Percentiles rank a stretch among this genome's conserved stretches.
These are phyloP conservation scores for Exophiala alcalophila DNA, from an alignment of 2,329 filamentous ascomycete genomes.

Conservation along the genomic window DNA sequence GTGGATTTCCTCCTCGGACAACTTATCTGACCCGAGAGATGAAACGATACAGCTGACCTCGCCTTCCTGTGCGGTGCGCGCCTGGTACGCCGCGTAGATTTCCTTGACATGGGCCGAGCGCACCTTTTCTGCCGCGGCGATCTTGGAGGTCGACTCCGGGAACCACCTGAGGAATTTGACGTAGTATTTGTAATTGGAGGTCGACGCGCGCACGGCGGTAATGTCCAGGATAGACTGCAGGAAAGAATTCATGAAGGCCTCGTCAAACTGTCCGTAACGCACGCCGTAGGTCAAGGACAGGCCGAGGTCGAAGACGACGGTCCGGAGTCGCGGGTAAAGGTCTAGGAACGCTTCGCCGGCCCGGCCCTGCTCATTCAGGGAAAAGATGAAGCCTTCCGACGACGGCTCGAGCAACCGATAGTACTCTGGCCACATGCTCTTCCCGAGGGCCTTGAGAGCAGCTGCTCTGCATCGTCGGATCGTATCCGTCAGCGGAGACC, in stretches of 20 bases:
- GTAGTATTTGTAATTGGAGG: conserved; percentile 1
- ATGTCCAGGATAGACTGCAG: conserved; percentile 1
- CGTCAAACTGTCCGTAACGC: conserved; percentile 4
- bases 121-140: neutral
- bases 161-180: conserved; percentile 5
- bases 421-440: conserved; percentile 9
- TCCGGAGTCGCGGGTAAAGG: conserved; percentile 1
- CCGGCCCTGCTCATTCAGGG: neutral
- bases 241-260: neutral
- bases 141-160: neutral
- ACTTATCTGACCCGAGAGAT: conserved; percentile 1
- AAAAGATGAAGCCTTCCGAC: conserved; percentile 1
- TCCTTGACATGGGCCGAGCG: neutral
- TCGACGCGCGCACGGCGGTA: conserved; percentile 5
- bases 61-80: neutral
- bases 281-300: conserved; percentile 10
- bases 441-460: conserved; percentile 8
- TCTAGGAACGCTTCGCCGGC: conserved; percentile 3
- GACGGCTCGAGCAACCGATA: conserved; percentile 11
- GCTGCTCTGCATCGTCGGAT: conserved; percentile 7
- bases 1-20: conserved; percentile 5
- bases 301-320: conserved; percentile 7
- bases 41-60: conserved; percentile 8
- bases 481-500: conserved; percentile 5
- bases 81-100: conserved; percentile 6